These are phyloP conservation scores for Setomelanomma holmii DNA, from an alignment of 2,329 filamentous ascomycete species.

Conservation along the genomic window DNA sequence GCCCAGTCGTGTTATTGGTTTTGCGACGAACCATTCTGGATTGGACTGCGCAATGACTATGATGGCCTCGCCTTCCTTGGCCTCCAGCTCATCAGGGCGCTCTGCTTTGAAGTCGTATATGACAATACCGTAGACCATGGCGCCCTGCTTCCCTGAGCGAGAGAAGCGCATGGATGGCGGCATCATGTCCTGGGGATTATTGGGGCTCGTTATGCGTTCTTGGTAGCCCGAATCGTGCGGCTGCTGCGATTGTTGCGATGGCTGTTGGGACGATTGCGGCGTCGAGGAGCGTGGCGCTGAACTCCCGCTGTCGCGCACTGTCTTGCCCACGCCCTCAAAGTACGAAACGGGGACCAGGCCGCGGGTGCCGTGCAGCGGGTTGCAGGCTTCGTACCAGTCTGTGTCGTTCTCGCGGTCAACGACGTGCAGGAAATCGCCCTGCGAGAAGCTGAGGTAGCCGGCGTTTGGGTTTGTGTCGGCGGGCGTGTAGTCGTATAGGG, in stretches of 20 bases:
- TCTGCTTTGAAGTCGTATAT: conserved; percentile 97
- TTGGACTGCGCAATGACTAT: conserved; percentile 99
- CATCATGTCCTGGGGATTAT: conserved; percentile 38
- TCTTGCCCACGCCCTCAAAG: conserved; percentile 92
- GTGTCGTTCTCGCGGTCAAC: conserved; percentile 92
- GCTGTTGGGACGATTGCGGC: conserved; percentile 49
- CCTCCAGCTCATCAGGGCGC: conserved; percentile 92
- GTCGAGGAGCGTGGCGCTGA: conserved; percentile 51
- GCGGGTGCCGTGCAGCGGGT: conserved; percentile 85
- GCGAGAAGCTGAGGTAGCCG: conserved; percentile 81
- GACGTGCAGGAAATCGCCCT: conserved; percentile 98
- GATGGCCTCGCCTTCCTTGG: conserved; percentile 93
- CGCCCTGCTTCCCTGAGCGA: conserved; percentile 65
- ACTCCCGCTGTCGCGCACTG: conserved; percentile 81
- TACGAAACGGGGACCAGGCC: conserved; percentile 93
- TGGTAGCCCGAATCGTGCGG: conserved; percentile 94
- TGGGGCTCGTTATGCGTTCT: conserved; percentile 56
- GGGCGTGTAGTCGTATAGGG: conserved; percentile 93
- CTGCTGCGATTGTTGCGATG: conserved; percentile 33
- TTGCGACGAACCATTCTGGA: conserved; percentile 98
- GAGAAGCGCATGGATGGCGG: conserved; percentile 44
- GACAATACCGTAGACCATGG: conserved; percentile 96
- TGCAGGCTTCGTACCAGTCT: conserved; percentile 99
- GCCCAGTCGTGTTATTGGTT: conserved; percentile 96
- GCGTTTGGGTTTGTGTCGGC: conserved; percentile 66